Percentiles rank a stretch among this genome's conserved stretches.
These are phyloP conservation scores for Rhizopus arrhizus DNA, from an alignment of 371 early-diverging fungal genomes.

Conservation along the genomic window DNA sequence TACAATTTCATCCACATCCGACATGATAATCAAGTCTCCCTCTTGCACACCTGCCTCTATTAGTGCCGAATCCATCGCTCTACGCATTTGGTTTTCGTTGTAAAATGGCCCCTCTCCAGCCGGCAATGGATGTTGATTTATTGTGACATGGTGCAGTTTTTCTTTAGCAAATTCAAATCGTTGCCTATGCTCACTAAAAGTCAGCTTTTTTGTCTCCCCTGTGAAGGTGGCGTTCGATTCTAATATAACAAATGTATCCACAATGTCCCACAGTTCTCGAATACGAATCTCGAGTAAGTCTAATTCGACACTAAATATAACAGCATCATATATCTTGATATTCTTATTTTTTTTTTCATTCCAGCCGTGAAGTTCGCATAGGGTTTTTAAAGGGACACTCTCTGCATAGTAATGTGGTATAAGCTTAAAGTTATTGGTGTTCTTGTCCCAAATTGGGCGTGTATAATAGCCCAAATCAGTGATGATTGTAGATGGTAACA, in stretches of 20 bases:
- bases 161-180: slow-evolving; percentile 54
- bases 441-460: slow-evolving; percentile 39
- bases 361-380: slow-evolving; percentile 39
- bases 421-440: slow-evolving; percentile 22
- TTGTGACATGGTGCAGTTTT: slow-evolving; percentile 48
- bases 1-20: slow-evolving; percentile 39
- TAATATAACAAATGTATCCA: slow-evolving; percentile 41
- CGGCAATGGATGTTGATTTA: slow-evolving; percentile 29
- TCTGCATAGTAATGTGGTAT: slow-evolving; percentile 50
- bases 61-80: slow-evolving; percentile 42
- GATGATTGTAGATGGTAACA: slow-evolving; percentile 14
- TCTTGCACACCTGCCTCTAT: slow-evolving; percentile 28
- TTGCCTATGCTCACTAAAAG: slow-evolving; percentile 39
- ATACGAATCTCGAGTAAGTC: slow-evolving; percentile 41
- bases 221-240: slow-evolving; percentile 43
- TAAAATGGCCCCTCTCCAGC: slow-evolving; percentile 49
- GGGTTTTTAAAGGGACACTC: slow-evolving; percentile 30
- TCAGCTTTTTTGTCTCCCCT: slow-evolving; percentile 27
- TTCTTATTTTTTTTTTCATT: slow-evolving; percentile 14
- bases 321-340: slow-evolving; percentile 34
- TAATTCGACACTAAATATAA: slow-evolving; percentile 43
- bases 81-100: slow-evolving; percentile 47
- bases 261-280: slow-evolving; percentile 38
- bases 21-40: slow-evolving; percentile 32
- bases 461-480: slow-evolving; percentile 37